phyloP scores from a whole-genome alignment of 306 rosid genomes.

The Dryas octopetala region DNA sequence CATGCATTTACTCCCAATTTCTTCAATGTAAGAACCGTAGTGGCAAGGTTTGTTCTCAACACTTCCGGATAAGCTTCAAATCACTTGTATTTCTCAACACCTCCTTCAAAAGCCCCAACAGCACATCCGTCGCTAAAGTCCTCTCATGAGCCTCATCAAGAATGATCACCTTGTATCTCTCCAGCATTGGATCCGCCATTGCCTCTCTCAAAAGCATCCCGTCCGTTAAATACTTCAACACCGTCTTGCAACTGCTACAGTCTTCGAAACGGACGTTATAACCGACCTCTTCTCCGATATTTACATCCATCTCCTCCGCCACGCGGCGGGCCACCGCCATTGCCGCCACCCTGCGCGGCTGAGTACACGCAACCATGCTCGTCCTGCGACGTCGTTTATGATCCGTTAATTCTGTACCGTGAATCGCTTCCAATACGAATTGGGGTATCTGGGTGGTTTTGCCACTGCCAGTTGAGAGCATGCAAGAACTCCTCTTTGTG shows the following conservation, averaged over 20 bases:
- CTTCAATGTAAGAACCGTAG: constrained; percentile 70
- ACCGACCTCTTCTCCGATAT: constrained; percentile 81
- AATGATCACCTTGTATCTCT: constrained; percentile 64
- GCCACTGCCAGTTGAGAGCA: constrained; percentile 49
- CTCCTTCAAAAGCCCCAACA: constrained; percentile 75
- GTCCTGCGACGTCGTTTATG: constrained; percentile 50
- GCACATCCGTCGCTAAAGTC: constrained; percentile 78
- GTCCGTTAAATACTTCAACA: constrained; percentile 77
- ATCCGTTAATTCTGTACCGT: constrained; percentile 32
- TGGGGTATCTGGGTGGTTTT: constrained; percentile 81
- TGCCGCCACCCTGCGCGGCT: constrained; percentile 81
- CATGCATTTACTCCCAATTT: constrained; percentile 60
- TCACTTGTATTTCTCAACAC: constrained; percentile 69
- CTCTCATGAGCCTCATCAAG: constrained; percentile 85
- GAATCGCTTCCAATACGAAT: constrained; percentile 63
- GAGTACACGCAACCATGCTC: constrained; percentile 75
- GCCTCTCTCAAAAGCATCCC: constrained; percentile 87
- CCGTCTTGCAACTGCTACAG: constrained; percentile 65
- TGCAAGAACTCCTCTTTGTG: constrained; percentile 65
- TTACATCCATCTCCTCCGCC: constrained; percentile 83
- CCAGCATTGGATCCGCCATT: constrained; percentile 74
- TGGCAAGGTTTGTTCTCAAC: constrained; percentile 73
- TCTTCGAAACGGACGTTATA: constrained; percentile 78
- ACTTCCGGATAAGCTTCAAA: constrained; percentile 66
- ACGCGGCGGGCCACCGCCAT: constrained; percentile 78